Evolutionary conservation across 2,329 filamentous ascomycete species (phyloP).

Genomic region (Cytospora leucostoma): DNA sequence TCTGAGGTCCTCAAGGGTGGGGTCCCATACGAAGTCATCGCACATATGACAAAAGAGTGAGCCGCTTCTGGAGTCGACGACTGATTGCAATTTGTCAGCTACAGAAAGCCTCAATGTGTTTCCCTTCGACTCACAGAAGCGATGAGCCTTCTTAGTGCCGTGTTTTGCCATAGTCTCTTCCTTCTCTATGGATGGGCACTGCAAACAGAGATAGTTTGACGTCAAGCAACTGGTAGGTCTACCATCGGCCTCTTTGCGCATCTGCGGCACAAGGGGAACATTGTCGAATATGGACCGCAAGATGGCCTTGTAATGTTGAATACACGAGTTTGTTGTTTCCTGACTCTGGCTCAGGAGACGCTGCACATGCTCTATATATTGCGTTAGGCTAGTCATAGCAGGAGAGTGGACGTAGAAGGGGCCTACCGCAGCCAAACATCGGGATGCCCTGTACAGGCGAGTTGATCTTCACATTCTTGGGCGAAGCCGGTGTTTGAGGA

Average conservation of each 20-base stretch:
- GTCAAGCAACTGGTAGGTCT: slow-evolving; percentile 58
- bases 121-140: slow-evolving; percentile 63
- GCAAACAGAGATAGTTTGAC: slow-evolving; percentile 70
- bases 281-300: slow-evolving; percentile 71
- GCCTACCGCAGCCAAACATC: slow-evolving; percentile 65
- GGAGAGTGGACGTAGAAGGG: slow-evolving; percentile 20
- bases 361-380: slow-evolving; percentile 67
- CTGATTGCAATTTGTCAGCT: slow-evolving; percentile 46
- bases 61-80: slow-evolving; percentile 75
- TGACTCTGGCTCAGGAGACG: slow-evolving; percentile 62
- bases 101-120: background rate
- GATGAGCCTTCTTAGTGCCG: slow-evolving; percentile 68
- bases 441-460: slow-evolving; percentile 59
- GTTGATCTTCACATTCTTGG: slow-evolving; percentile 62
- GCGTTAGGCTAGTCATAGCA: slow-evolving; percentile 34
- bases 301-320: slow-evolving; percentile 71
- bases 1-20: slow-evolving; percentile 74
- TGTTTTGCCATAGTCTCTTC: slow-evolving; percentile 68
- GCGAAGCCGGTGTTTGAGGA: slow-evolving; percentile 53
- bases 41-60: slow-evolving; percentile 80
- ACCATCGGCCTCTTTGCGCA: slow-evolving; percentile 59
- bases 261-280: slow-evolving; percentile 65
- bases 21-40: slow-evolving; percentile 81
- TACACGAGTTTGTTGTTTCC: slow-evolving; percentile 67
- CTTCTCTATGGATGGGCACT: slow-evolving; percentile 70